Percentiles rank a stretch among this genome's conserved stretches.
These are phyloP conservation scores for Pythium folliculosum DNA, from an alignment of 352 stramenopile species.

Conservation along the genomic window DNA sequence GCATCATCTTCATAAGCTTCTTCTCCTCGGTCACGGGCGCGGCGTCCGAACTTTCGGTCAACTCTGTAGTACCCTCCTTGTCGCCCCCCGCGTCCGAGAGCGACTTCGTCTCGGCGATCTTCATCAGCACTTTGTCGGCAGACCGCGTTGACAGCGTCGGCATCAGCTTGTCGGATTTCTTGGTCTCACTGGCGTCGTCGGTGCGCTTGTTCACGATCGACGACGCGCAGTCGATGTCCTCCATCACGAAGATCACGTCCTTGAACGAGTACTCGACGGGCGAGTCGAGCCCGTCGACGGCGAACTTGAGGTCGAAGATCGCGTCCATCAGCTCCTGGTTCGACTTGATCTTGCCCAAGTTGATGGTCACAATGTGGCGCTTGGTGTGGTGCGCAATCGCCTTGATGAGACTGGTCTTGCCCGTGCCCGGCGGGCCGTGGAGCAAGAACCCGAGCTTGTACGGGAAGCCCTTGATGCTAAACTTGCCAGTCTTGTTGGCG, in stretches of 20 bases:
- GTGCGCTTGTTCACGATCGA: conserved; percentile 62
- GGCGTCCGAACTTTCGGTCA: conserved; percentile 7
- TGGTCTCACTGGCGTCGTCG: neutral
- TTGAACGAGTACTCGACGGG: conserved; percentile 73
- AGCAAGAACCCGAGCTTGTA: conserved; percentile 86
- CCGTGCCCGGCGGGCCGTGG: conserved; percentile 77
- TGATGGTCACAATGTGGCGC: conserved; percentile 71
- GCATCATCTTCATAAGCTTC: conserved; percentile 20
- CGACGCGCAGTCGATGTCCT: conserved; percentile 86
- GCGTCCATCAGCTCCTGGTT: conserved; percentile 84
- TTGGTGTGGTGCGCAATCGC: conserved; percentile 70
- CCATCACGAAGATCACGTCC: conserved; percentile 90
- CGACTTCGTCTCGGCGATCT: conserved; percentile 8
- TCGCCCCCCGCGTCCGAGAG: conserved; percentile 2
- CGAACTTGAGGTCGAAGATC: conserved; percentile 78
- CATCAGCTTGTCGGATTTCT: neutral
- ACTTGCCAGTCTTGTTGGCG: conserved; percentile 62
- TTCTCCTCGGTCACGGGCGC: conserved; percentile 4
- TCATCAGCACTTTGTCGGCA: conserved; percentile 7
- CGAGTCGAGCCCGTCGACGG: conserved; percentile 58
- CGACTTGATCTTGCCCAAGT: conserved; percentile 71
- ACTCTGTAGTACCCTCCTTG: conserved; percentile 20
- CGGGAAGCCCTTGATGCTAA: conserved; percentile 81
- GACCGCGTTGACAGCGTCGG: neutral
- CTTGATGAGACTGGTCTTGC: conserved; percentile 89